Percentiles rank a stretch among this genome's conserved stretches.
phyloP scores from a whole-genome alignment of 257 asterid species.

The Striga asiatica region DNA sequence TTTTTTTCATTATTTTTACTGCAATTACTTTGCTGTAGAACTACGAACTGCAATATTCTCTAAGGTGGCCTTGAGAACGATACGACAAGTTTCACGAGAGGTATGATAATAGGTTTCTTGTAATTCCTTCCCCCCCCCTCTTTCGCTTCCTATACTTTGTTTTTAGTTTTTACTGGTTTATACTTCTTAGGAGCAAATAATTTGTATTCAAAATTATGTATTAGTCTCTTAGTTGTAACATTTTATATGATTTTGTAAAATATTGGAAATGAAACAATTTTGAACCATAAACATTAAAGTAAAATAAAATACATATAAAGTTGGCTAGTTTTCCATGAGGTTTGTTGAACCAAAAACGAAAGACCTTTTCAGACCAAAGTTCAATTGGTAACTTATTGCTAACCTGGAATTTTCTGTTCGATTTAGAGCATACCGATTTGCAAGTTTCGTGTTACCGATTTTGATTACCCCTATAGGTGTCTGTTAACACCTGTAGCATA shows the following conservation, averaged over 20 bases:
- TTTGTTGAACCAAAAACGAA: neutral
- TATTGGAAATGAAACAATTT: too few relatives aligned
- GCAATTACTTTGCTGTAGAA: slow-evolving; percentile 35
- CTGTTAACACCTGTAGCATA: slow-evolving; percentile 9
- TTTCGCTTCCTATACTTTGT: neutral
- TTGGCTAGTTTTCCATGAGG: neutral
- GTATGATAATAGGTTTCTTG: slow-evolving; percentile 25
- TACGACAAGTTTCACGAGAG: slow-evolving; percentile 86
- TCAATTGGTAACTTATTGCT: neutral
- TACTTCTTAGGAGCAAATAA: neutral
- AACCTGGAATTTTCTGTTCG: neutral
- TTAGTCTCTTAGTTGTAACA: too few relatives aligned
- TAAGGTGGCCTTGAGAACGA: slow-evolving; percentile 88
- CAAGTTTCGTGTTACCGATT: neutral
- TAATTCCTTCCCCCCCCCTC: neutral
- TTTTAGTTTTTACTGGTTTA: neutral
- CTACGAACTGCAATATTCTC: slow-evolving; percentile 91
- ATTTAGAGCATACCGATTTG: neutral
- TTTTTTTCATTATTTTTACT: slow-evolving; percentile 6
- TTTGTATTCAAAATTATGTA: neutral
- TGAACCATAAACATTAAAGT: too few relatives aligned
- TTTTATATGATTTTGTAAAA: too few relatives aligned
- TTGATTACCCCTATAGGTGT: neutral
- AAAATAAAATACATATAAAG: neutral
- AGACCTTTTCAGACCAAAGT: neutral